Percentiles rank a stretch among this genome's conserved stretches.
phyloP scores from a whole-genome alignment of 352 stramenopile species.

The Globisporangium takayamanum region DNA sequence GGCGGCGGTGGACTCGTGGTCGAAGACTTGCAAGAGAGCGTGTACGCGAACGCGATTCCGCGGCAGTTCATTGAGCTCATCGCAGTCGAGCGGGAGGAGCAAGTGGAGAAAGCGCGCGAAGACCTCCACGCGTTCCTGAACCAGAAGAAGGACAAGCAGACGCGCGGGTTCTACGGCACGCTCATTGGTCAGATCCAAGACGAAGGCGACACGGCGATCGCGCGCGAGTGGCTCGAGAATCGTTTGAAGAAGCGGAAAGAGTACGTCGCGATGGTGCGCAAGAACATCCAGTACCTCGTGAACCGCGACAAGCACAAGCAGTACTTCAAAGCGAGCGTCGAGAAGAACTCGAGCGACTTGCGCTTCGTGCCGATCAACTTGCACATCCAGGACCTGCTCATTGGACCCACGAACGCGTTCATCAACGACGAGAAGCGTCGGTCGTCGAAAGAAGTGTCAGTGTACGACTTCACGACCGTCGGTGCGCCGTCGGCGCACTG shows the following conservation, averaged over 20 bases:
- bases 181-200: slow-evolving; percentile 87
- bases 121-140: slow-evolving; percentile 79
- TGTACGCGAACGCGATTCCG: slow-evolving; percentile 74
- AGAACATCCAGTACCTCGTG: slow-evolving; percentile 83
- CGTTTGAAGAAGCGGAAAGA: slow-evolving; percentile 74
- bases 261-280: slow-evolving; percentile 71
- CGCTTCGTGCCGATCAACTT: slow-evolving; percentile 86
- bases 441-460: slow-evolving; percentile 75
- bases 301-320: slow-evolving; percentile 86
- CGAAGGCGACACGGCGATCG: slow-evolving; percentile 67
- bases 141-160: slow-evolving; percentile 83
- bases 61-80: slow-evolving; percentile 78
- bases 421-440: slow-evolving; percentile 76
- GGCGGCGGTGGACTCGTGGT: slow-evolving; percentile 74
- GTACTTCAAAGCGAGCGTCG: slow-evolving; percentile 86
- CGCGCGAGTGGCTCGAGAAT: slow-evolving; percentile 75
- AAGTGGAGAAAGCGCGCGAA: slow-evolving; percentile 69
- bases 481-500: slow-evolving; percentile 74
- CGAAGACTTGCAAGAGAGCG: slow-evolving; percentile 76
- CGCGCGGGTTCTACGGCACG: slow-evolving; percentile 78
- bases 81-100: slow-evolving; percentile 67
- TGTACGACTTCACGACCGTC: slow-evolving; percentile 83
- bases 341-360: slow-evolving; percentile 78
- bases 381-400: slow-evolving; percentile 81
- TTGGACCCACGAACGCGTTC: slow-evolving; percentile 77